A percentile compares a stretch with the other conserved stretches of the same genome.
These are phyloP conservation scores for Escallonia herrerae DNA, from an alignment of 129 eudicot genomes.

Conservation along the genomic window DNA sequence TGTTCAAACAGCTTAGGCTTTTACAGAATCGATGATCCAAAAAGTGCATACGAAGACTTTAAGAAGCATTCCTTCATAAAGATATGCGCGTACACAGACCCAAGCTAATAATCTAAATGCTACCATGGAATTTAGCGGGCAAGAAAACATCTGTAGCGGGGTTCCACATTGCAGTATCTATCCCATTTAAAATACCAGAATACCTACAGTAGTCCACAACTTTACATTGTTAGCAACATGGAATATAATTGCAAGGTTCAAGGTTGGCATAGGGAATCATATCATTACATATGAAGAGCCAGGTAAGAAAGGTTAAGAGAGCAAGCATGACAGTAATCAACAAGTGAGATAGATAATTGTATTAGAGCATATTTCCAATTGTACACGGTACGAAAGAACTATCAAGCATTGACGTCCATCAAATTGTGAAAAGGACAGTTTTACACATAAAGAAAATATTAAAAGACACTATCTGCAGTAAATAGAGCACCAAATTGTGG, in stretches of 20 bases:
- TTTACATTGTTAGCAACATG: constrained; percentile 3
- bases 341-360: not conserved
- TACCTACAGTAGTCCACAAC: constrained; percentile 27
- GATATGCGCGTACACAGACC: too few species aligned
- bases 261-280: not conserved
- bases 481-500: too few species aligned
- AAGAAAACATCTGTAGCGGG: constrained; percentile 63
- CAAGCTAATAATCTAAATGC: not conserved
- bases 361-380: not conserved
- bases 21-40: too few species aligned
- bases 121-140: constrained; percentile 81
- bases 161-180: constrained; percentile 80
- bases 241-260: not conserved
- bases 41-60: too few species aligned
- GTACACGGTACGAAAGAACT: too few species aligned
- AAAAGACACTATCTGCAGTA: too few species aligned
- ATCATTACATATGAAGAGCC: not conserved
- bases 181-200: constrained; percentile 74
- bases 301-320: not conserved
- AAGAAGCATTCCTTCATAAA: too few species aligned
- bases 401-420: too few species aligned
- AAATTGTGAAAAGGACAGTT: too few species aligned
- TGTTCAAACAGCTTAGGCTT: too few species aligned
- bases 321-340: not conserved
- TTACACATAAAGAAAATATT: too few species aligned